These are phyloP conservation scores for Fagus crenata DNA, from an alignment of 306 rosid genomes.

Conservation along the genomic window DNA sequence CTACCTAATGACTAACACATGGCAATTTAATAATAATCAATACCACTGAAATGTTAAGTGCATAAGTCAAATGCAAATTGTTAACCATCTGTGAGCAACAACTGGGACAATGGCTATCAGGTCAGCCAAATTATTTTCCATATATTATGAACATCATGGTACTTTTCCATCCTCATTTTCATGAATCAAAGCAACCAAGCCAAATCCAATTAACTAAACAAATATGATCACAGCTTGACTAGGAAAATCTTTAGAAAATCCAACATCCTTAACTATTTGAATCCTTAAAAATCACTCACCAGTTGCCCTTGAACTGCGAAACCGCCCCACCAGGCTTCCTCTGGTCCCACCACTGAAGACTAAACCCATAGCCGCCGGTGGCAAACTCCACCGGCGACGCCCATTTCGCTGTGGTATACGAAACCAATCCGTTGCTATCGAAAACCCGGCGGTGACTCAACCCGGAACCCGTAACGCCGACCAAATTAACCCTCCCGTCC, in stretches of 20 bases:
- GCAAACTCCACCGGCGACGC: conserved; percentile 87
- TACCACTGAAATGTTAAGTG: no score
- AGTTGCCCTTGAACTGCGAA: conserved; percentile 76
- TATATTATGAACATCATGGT: background rate
- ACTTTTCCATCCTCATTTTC: background rate
- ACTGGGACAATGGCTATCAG: background rate
- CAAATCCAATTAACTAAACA: background rate
- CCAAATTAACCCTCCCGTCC: conserved; percentile 81
- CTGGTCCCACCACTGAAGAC: conserved; percentile 97
- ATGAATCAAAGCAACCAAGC: background rate
- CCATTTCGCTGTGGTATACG: conserved; percentile 73
- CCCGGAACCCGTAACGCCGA: conserved; percentile 46
- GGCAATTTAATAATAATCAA: no score
- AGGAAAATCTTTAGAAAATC: background rate
- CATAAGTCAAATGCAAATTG: background rate
- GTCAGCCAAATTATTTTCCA: background rate
- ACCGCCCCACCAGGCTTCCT: conserved; percentile 78
- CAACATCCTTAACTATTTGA: background rate
- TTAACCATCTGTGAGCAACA: background rate
- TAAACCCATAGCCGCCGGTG: conserved; percentile 77
- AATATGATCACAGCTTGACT: background rate
- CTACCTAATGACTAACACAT: no score
- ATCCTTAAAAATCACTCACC: conserved; percentile 50
- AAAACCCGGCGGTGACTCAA: conserved; percentile 50
- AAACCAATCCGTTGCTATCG: conserved; percentile 80